These are phyloP conservation scores for Vinca minor DNA, from an alignment of 257 asterid genomes.

Conservation along the genomic window DNA sequence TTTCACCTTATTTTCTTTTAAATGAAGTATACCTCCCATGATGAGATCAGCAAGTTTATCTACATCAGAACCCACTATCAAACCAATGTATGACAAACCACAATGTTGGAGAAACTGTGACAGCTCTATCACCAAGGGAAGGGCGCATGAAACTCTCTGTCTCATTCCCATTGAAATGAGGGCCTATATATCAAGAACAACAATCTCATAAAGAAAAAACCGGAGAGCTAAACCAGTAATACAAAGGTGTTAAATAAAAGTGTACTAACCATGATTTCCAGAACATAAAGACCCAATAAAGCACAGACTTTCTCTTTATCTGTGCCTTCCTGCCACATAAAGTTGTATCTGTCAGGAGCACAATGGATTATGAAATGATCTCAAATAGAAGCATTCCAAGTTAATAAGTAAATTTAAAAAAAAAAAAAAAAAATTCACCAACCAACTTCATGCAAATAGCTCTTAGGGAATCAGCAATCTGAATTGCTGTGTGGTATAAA, in stretches of 20 bases:
- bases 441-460: conserved; percentile 55
- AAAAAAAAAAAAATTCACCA: conserved; percentile 24
- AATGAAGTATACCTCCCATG: conserved; percentile 40
- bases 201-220: conserved; percentile 12
- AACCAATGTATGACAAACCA: conserved; percentile 58
- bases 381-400: conserved; percentile 9
- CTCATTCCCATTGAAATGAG: conserved; percentile 53
- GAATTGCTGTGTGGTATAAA: conserved; percentile 43
- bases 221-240: conserved; percentile 8
- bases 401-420: too few species aligned
- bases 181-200: conserved; percentile 49
- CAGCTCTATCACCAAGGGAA: conserved; percentile 45
- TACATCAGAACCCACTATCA: conserved; percentile 56
- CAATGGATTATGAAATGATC: conserved; percentile 16
- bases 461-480: conserved; percentile 60
- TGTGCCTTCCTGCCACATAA: conserved; percentile 45
- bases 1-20: background rate
- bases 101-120: conserved; percentile 50
- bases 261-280: conserved; percentile 72
- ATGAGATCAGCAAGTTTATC: conserved; percentile 31
- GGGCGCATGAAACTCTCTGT: conserved; percentile 30
- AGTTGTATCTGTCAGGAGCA: conserved; percentile 16
- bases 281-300: conserved; percentile 63
- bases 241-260: conserved; percentile 20
- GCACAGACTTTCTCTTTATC: conserved; percentile 50